Evolutionary conservation across 106 monocot genomes (phyloP), one percentile per base, ranked within the genome.

Genomic region (Apostasia ramifera): DNA sequence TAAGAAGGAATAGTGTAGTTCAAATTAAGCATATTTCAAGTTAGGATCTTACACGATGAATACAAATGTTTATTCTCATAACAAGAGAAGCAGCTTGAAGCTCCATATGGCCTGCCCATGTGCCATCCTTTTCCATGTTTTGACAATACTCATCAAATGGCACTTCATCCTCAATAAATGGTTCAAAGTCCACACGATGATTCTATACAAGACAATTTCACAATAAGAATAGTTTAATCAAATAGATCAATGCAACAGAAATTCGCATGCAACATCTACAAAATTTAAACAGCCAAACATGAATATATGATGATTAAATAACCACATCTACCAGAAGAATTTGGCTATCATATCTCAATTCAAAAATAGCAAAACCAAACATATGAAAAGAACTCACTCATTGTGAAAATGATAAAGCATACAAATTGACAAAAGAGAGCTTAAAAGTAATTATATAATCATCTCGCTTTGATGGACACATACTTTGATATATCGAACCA

Each of bases 21-120:
- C 26, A 26, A 26, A 26, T 26, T 4, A 71, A 61, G 51, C 39
- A 13, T 38, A 66, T 74, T 51, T 50, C 4, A 50, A 50, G 50
- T 4, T 50, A 58, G 55, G 37, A 45, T 74, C 73, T 79, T 76
- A 67, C 93, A 66, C 64, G 83, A 67, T 93, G 93, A 57, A 93
- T 93, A 60, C 93, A 93, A 44, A 93, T 86, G 73, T 93, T 93
- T 67, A 71, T 84, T 78, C 59, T 70, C 6, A 78, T 84, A 71
- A 86, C 80, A 77, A 93, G 86, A 58, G 93, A 93, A 63, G 93
- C 80, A 52, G 89, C 93, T 84, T 93, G 93, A 75, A 93, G 74
- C 73, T 93, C 93, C 89, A 93, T 83, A 65, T 93, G 67, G 15
- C 93, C 93, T 62, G 93, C 93, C 93, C 93, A 93, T 44, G 84